phyloP scores from a whole-genome alignment of 176 grass and related monocot species.

The Phyllostachys edulis region DNA sequence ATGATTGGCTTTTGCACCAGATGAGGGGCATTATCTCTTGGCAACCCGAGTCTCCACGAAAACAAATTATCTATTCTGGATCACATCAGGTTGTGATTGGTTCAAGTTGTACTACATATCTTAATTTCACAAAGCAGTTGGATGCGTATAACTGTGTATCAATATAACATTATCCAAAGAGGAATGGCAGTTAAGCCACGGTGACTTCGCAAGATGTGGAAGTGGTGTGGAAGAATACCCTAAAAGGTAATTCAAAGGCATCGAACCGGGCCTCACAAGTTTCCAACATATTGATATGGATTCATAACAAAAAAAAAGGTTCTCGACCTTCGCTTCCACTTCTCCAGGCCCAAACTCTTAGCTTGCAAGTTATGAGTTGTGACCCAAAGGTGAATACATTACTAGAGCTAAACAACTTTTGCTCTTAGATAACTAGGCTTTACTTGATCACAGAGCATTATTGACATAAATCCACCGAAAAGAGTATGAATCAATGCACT shows the following conservation, averaged over 20 bases:
- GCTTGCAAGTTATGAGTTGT: background rate
- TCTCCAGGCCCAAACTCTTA: background rate
- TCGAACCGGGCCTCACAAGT: background rate
- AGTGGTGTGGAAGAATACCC: background rate
- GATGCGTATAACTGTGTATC: background rate
- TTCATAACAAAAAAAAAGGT: background rate
- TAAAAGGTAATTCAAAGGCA: background rate
- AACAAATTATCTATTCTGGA: slow-evolving; percentile 5
- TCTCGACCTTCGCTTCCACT: background rate
- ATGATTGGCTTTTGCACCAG: slow-evolving; percentile 1
- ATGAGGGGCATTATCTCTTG: background rate
- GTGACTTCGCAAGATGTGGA: background rate
- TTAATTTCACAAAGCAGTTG: background rate
- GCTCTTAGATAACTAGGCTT: background rate
- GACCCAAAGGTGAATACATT: background rate
- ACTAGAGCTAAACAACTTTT: background rate
- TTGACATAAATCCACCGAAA: background rate
- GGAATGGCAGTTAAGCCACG: background rate
- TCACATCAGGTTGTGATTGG: background rate
- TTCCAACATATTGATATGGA: background rate
- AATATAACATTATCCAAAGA: background rate
- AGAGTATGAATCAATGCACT: background rate
- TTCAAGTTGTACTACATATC: background rate
- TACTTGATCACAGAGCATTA: background rate
- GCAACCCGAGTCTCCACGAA: background rate